Percentiles rank a stretch among this genome's conserved stretches.
phyloP scores from a whole-genome alignment of 176 grass and related monocot species.

The Musa troglodytarum region DNA sequence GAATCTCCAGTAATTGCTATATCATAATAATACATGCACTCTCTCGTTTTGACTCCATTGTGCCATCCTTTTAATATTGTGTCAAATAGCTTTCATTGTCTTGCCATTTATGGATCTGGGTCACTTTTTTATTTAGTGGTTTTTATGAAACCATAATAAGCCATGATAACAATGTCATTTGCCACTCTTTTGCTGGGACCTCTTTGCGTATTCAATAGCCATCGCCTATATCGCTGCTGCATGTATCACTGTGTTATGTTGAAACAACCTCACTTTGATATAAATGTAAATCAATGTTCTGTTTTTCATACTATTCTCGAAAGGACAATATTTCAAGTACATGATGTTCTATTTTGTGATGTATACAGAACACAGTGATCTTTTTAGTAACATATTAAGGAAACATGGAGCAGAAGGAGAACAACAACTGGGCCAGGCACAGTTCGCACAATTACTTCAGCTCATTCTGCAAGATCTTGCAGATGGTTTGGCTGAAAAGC shows the following conservation, averaged over 20 bases:
- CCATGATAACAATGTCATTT: neutral
- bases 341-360: neutral
- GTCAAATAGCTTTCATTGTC: too few species aligned
- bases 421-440: conserved; percentile 11
- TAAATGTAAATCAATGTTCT: neutral
- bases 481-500: conserved; percentile 2
- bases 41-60: too few species aligned
- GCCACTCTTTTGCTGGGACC: neutral
- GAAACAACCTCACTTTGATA: too few species aligned
- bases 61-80: too few species aligned
- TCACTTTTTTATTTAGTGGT: too few species aligned
- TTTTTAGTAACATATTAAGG: conserved; percentile 12
- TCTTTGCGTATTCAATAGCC: neutral
- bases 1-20: too few species aligned
- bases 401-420: conserved; percentile 12
- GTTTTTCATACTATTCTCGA: neutral
- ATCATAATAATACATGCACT: too few species aligned
- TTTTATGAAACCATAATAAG: neutral
- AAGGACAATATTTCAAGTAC: neutral
- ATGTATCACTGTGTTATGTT: too few species aligned
- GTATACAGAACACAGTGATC: neutral
- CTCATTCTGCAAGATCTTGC: conserved; percentile 17
- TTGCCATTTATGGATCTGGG: too few species aligned
- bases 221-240: too few species aligned
- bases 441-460: conserved; percentile 17